Evolutionary conservation across 1,139 yeast genomes (phyloP), one percentile per base, ranked within the genome.

Genomic region (Hemisphaericaspora lyxosophila): DNA sequence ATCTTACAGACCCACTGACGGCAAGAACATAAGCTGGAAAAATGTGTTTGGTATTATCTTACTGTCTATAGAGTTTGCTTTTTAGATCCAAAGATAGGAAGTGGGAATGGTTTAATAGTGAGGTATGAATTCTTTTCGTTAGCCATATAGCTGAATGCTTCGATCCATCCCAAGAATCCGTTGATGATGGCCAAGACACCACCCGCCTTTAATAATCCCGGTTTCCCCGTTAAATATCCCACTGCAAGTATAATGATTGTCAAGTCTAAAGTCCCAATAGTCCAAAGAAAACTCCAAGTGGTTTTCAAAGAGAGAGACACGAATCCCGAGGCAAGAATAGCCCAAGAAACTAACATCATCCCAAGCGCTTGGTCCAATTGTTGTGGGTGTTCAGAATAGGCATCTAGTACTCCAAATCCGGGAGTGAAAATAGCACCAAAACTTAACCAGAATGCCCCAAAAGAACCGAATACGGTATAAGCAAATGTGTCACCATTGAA

Each of bases 381-480:
- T 35, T 70, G 76, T 5, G 65, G 65, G 1, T 65, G 57, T 2
- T 64, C 62, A 1, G 60, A 61, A 51, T 82, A 82, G 14, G 80
- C 73, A 2, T 69, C 62, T 2, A 64, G 57, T 34, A 80, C 71
- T 15, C 78, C 81, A 57, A 82, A 82, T 27, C 71, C 67, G 34
- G 79, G 74, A 35, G 75, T 62, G 40, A 77, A 58, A 31, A 82
- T 70, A 30, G 82, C 76, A n/a, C 83, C 82, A 55, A 74, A 82
- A 13, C 82, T 66, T 39, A 82, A 64, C 86, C 89, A 84, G 59
- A 83, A 84, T 7, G 85, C 86, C 38, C 89, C 89, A 55, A 80
- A 84, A 40, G 83, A 75, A 34, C 80, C 67, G 54, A 84, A 76
- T 3, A 81, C 82, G 20, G 80, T 75, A 50, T 73, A 75, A 28